These are phyloP conservation scores for Protomyces inouyei DNA, from an alignment of 1,139 yeast genomes.

Conservation along the genomic window DNA sequence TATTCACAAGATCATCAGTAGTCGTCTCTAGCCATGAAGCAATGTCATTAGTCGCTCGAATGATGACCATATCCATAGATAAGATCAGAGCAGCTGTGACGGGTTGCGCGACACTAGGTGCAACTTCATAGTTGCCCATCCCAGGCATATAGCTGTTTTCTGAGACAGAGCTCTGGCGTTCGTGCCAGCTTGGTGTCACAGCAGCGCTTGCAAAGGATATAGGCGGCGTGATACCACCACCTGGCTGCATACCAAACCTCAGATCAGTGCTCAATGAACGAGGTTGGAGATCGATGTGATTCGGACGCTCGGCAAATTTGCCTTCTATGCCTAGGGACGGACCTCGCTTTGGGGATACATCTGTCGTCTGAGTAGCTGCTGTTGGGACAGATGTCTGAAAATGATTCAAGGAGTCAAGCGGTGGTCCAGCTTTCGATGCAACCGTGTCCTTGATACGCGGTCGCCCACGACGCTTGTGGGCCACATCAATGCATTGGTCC, in stretches of 20 bases:
- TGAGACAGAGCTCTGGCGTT: background rate
- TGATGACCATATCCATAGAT: background rate
- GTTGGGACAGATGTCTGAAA: background rate
- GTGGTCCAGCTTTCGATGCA: background rate
- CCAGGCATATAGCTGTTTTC: no score
- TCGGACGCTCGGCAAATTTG: background rate
- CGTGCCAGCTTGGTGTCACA: background rate
- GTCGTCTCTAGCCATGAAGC: background rate
- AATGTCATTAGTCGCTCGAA: background rate
- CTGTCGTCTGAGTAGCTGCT: background rate
- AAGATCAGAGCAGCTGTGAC: background rate
- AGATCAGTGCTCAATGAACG: background rate
- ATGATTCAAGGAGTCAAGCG: background rate
- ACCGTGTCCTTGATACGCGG: constrained; percentile 27
- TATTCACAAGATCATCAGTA: background rate
- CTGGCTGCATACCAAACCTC: background rate
- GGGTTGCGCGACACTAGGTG: background rate
- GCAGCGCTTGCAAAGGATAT: background rate
- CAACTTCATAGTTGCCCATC: background rate
- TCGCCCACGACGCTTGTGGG: constrained; percentile 32
- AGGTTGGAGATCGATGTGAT: background rate
- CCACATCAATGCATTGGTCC: constrained; percentile 30
- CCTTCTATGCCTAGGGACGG: background rate
- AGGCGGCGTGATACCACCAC: background rate
- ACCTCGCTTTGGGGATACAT: background rate